These are phyloP conservation scores for Aspergillus sp. DNA, from an alignment of 2,329 filamentous ascomycete genomes.

Conservation along the genomic window DNA sequence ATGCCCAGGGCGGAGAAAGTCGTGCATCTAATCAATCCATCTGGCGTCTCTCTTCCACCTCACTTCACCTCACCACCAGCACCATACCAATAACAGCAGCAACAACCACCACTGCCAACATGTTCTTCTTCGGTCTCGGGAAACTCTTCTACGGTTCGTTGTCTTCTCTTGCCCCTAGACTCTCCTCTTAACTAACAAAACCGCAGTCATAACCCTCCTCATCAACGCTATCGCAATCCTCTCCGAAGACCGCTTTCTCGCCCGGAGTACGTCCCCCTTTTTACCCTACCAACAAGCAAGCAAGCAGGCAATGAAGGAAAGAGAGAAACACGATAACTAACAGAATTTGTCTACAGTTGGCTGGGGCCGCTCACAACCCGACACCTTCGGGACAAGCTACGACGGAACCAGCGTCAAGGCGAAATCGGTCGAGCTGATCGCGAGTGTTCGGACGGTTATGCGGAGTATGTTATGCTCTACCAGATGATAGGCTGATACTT, in stretches of 20 bases:
- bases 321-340: constrained; percentile 2
- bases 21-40: not conserved
- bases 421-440: constrained; percentile 81
- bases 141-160: constrained; percentile 64
- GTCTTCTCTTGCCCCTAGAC: not conserved
- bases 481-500: too few relatives aligned
- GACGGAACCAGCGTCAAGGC: constrained; percentile 74
- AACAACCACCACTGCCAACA: constrained; percentile 26
- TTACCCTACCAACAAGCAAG: not conserved
- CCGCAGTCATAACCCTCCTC: constrained; percentile 68
- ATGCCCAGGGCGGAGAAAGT: not conserved
- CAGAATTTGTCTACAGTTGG: constrained; percentile 52
- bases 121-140: constrained; percentile 63
- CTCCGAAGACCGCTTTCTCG: constrained; percentile 89
- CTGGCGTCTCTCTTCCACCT: too few relatives aligned
- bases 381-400: constrained; percentile 67
- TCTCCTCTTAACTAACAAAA: not conserved
- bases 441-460: constrained; percentile 84
- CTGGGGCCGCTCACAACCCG: constrained; percentile 56
- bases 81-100: not conserved
- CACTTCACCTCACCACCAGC: not conserved
- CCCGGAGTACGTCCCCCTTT: constrained; percentile 50
- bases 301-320: not conserved
- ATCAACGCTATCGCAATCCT: constrained; percentile 91
- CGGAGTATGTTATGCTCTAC: constrained; percentile 57